Percentiles rank a stretch among this genome's conserved stretches.
Conservation (phyloP, 2,329 filamentous ascomycete species). For the Pyrenophora teres region DNA sequence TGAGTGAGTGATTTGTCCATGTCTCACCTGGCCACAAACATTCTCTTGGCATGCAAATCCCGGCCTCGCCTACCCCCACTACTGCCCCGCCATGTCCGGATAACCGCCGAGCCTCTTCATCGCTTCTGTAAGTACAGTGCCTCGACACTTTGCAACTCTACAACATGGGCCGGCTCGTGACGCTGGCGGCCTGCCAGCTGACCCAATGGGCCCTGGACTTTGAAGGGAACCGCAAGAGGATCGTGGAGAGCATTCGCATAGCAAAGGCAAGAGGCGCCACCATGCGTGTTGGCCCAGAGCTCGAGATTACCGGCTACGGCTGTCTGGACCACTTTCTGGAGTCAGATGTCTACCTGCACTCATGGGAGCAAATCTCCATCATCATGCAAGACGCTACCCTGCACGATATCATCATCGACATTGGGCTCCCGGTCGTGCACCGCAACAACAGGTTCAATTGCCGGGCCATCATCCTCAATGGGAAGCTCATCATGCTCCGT, state of each 20-base stretch:
- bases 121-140: background rate
- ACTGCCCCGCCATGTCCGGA: background rate
- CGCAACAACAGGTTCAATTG: slow-evolving; percentile 64
- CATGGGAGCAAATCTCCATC: slow-evolving; percentile 62
- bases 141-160: background rate
- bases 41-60: background rate
- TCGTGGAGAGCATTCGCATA: slow-evolving; percentile 62
- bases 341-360: slow-evolving; percentile 32
- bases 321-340: slow-evolving; percentile 63
- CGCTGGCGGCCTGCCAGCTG: slow-evolving; percentile 38
- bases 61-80: background rate
- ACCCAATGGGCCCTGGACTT: slow-evolving; percentile 38
- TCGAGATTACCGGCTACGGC: slow-evolving; percentile 40
- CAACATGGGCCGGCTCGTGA: slow-evolving; percentile 27
- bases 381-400: slow-evolving; percentile 65
- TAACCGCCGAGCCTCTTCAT: background rate
- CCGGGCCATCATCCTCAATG: slow-evolving; percentile 67
- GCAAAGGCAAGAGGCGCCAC: slow-evolving; percentile 3
- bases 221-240: slow-evolving; percentile 65
- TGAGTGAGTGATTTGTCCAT: background rate
- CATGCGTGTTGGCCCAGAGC: slow-evolving; percentile 5
- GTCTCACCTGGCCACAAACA: background rate
- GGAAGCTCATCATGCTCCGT: slow-evolving; percentile 71
- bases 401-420: slow-evolving; percentile 59
- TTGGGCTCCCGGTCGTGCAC: slow-evolving; percentile 58